Evolutionary conservation across 805 yeast species (phyloP), one percentile per base, ranked within the genome.

Genomic region (Lachancea nothofagi): DNA sequence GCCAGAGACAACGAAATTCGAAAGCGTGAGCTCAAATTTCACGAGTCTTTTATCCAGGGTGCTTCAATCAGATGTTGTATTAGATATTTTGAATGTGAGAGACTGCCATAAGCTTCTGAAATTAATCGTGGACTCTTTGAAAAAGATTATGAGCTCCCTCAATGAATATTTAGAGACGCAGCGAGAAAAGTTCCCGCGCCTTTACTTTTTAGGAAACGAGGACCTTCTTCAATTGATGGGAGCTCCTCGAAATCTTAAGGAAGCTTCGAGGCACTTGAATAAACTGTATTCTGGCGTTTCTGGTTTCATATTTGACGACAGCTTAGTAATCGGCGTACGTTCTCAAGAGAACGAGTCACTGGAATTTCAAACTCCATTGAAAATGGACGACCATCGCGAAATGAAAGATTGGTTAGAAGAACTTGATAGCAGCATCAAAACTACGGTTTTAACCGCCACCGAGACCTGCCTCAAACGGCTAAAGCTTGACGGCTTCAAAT

Each of bases 191-290:
- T 90, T 83, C 51, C 89, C 96, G 1, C 69, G 97, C 33, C 80
- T 88, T 41, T 88, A 81, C 52, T 89, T 90, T 54, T 64, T 90
- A 20, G 96, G 97, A 5, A 90, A 90, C 55, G 96, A 88, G 44
- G 96, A 90, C 55, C 62, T 90, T 22, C 64, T 90, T 24, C 95
- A 86, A 45, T 73, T 90, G 28, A 72, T 90, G 25, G 96, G 97
- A 2, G 72, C 80, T 37, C 64, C 77, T 0, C 62, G 55, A 4
- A 73, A 79, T 46, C 49, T 75, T 2, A 29, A 33, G 2, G 48
- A 67, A 5, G 66, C 80, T 3, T 77, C 79, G 13, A 71, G 67
- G 33, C 88, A 82, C 51, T 61, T 88, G 36, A 66, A 68, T 33
- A 84, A 83, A 51, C 73, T 88, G 80, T 88, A 83, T 55, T 58